Evolutionary conservation across 1,284 basidiomycete genomes (phyloP), one percentile per base, ranked within the genome.

Genomic region (Cryptococcus wingfieldii): DNA sequence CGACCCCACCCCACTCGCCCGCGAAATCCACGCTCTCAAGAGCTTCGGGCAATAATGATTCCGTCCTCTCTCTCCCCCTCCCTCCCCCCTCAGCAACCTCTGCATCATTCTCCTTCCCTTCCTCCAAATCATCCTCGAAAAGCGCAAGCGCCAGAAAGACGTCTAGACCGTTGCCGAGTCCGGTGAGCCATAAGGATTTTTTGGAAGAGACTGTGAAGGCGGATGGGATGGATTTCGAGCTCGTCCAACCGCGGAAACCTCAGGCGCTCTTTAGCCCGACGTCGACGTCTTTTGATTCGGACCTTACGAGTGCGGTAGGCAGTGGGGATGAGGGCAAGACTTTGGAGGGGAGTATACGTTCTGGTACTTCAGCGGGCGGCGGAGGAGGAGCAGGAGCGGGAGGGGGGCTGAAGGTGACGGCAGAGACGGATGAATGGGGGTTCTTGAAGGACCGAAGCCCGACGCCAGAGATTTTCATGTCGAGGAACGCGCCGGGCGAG

Each of bases 361-460:
- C n/a, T 54, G 62, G 9, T 6, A 42, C 41, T 16, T n/a, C 41
- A 2, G 41, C n/a, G 19, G 41, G 41, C 7, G 41, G 19, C 19
- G 19, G 19, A 1, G 19, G 19, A 1, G 19, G 19, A 1, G 19
- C 1, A 19, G 19, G 19, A 19, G n/a, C n/a, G n/a, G 19, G 19
- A 19, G 19, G 16, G 7, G 19, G 41, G 16, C 23, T 60, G 13
- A 50, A 45, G 41, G 58, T 61, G 2, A 45, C 65, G 31, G 61
- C 66, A 0, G 70, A 74, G 47, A 71, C 69, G 31, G 75, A 77
- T 54, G 74, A 76, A 48, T 75, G 71, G 71, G 75, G 75, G 1
- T 77, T 77, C 58, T 52, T 75, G 46, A 68, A 70, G 52, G 56
- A 66, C 18, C 44, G 48, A 16, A 65, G 65, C 38, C 69, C 68